Evolutionary conservation across 2,329 filamentous ascomycete species (phyloP), one percentile per base, ranked within the genome.

Genomic region (Microcyclospora pomicola): DNA sequence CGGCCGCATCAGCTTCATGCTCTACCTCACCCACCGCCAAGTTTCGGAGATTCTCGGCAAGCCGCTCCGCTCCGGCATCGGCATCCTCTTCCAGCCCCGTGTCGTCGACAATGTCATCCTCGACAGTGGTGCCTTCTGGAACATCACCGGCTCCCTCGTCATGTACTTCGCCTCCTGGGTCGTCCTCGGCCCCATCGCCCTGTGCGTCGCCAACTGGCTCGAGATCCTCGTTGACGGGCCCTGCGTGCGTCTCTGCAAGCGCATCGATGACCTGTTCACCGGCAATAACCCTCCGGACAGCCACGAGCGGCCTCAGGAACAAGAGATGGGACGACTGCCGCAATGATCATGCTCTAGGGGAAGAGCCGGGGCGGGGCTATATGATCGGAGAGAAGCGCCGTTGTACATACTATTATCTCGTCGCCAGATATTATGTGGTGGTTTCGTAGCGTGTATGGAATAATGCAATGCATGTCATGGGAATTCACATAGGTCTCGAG

Each of bases 1-100:
- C 7, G 46, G 46, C 10, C 37, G 42, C 10, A 33, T 49, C 37
- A 47, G 42, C 37, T 49, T 39, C 31, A 49, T 49, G 46, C 38
- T 49, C 6, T 49, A 49, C 36, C 35, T 49, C n/a, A 44, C 42
- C 10, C 47, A 49, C 30, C 19, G 19, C 7, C 19, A 24, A 24
- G 19, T 24, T 7, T 48, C n/a, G 27, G 42, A 44, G n/a, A 15
- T 36, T 5, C n/a, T 40, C 11, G 42, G 42, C 19, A 15, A 10
- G 12, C 15, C 7, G 5, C 15, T 37, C 19, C 31, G 34, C 19
- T 15, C 27, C 5, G 14, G 33, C 9, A 12, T 47, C 5, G 37
- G 36, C n/a, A 9, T 19, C 6, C 27, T 44, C 15, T 36, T 41
- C 37, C 35, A 35, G 7, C 32, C 39, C 2, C 14, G 37, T 5